phyloP scores from a whole-genome alignment of 129 eudicot species.

The Saussurea involucrata region DNA sequence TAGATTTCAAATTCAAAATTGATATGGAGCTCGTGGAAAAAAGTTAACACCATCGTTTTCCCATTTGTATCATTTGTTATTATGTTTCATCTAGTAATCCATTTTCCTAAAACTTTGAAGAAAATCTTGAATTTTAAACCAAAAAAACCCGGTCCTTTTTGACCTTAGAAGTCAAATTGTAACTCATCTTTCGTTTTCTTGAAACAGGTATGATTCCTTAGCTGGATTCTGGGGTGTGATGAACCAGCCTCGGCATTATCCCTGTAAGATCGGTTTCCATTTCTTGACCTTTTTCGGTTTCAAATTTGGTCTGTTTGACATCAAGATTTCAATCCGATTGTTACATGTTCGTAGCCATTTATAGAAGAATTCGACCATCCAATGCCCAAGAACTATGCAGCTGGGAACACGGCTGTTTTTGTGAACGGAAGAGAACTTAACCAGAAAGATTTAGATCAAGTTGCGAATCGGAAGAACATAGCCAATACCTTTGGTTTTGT shows the following conservation, averaged over 20 bases:
- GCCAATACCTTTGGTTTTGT: too few species aligned
- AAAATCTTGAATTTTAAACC: background rate
- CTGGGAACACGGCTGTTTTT: slow-evolving; percentile 71
- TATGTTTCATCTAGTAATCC: background rate
- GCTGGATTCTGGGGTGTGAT: slow-evolving; percentile 99
- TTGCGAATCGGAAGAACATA: too few species aligned
- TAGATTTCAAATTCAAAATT: background rate
- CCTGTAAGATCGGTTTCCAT: slow-evolving; percentile 49
- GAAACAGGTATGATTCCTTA: slow-evolving; percentile 72
- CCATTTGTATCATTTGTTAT: background rate
- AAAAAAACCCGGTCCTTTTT: background rate
- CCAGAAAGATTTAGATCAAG: slow-evolving; percentile 72
- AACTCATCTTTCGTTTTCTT: slow-evolving; percentile 1
- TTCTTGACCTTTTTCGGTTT: background rate
- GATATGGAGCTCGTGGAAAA: background rate
- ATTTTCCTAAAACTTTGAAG: background rate
- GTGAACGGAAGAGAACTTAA: slow-evolving; percentile 89
- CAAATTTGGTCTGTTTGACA: slow-evolving; percentile 2
- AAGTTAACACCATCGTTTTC: background rate
- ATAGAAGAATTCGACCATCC: slow-evolving; percentile 78
- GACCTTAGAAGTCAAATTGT: slow-evolving; percentile 19
- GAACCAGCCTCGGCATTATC: slow-evolving; percentile 84
- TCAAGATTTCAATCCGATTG: background rate
- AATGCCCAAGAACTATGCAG: slow-evolving; percentile 66
- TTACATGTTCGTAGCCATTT: slow-evolving; percentile 59